Base-by-base conservation (phyloP, 2,329 filamentous ascomycete species). In the Botrytis galanthina region DNA sequence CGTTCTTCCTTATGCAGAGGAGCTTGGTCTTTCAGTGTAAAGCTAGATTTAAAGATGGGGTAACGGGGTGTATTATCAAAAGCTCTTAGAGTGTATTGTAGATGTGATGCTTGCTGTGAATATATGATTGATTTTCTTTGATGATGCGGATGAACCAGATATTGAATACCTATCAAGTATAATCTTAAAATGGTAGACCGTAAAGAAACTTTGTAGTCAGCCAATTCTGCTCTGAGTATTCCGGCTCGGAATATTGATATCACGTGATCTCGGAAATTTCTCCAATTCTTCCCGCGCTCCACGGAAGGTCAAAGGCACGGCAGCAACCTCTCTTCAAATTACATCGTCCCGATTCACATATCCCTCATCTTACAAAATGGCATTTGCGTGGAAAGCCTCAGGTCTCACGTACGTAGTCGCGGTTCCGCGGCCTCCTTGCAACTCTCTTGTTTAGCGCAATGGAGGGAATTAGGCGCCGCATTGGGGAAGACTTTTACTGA, bases 381-480 rank as follows among this genome's bases (percentile, higher is more conserved):
- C 92, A 86, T 95, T 95, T 88, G 93, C 95, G 84, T 99, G 95
- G 96, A 98, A 98, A 93, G 90, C 95, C 83, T 93, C 96, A 84
- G 96, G 96, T 86, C 88, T 98, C 84, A 97, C 80, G 81, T 82
- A 81, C 60, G 80, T 79, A 44, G 18, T 46, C 6, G 42, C 61
- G 29, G n/a, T 29, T 64, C n/a, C 71, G 39, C 29, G 48, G 48
- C n/a, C 44, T 44, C 42, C 62, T 32, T 64, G 37, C 16, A 14
- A 29, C 29, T 63, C 18, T 69, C 6, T 57, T 32, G n/a, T 29
- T 37, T 14, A 6, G 35, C 37, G 26, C 72, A 75, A 78, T 75
- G 75, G 78, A 80, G 74, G 22, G 51, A 48, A 59, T 37, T 37
- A 32, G n/a, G 51, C 16, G 70, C 57, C 68, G 46, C 51, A 37